Evolutionary conservation across 2,329 filamentous ascomycete genomes (phyloP).

Genomic region (Aspergillus sp.): DNA sequence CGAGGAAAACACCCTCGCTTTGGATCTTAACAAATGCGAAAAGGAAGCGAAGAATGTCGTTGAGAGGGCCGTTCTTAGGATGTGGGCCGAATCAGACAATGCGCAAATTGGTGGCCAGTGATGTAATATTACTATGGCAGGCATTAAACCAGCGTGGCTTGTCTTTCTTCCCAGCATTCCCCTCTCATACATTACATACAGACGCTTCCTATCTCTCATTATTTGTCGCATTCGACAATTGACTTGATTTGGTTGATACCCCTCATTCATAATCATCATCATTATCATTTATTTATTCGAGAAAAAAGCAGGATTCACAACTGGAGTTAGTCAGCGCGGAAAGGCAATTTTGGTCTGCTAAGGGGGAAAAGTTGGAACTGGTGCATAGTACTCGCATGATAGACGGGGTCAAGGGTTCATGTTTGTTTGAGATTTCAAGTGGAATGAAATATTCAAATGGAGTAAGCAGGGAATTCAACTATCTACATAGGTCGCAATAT

Average conservation of each 20-base stretch:
- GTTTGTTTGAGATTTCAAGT: background rate
- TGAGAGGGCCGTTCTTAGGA: constrained; percentile 48
- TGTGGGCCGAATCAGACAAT: constrained; percentile 40
- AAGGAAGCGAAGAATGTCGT: constrained; percentile 44
- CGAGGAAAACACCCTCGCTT: constrained; percentile 43
- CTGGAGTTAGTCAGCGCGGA: constrained; percentile 30
- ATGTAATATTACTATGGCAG: background rate
- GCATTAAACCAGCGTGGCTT: background rate
- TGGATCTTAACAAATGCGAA: constrained; percentile 44
- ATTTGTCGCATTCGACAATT: background rate
- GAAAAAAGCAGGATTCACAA: constrained; percentile 20
- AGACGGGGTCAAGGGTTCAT: background rate
- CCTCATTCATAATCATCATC: constrained; percentile 12
- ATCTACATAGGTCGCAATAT: background rate
- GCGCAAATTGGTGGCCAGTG: constrained; percentile 21
- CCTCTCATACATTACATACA: background rate
- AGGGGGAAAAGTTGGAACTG: background rate
- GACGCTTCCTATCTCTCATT: background rate
- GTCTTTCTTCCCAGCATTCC: background rate
- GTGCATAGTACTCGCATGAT: background rate
- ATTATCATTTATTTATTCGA: constrained; percentile 16
- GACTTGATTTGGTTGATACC: constrained; percentile 30
- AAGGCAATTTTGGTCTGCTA: constrained; percentile 9
- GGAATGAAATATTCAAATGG: background rate
- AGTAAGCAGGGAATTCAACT: background rate